Conservation (phyloP, 148 eudicot species). For the Silene latifolia region DNA sequence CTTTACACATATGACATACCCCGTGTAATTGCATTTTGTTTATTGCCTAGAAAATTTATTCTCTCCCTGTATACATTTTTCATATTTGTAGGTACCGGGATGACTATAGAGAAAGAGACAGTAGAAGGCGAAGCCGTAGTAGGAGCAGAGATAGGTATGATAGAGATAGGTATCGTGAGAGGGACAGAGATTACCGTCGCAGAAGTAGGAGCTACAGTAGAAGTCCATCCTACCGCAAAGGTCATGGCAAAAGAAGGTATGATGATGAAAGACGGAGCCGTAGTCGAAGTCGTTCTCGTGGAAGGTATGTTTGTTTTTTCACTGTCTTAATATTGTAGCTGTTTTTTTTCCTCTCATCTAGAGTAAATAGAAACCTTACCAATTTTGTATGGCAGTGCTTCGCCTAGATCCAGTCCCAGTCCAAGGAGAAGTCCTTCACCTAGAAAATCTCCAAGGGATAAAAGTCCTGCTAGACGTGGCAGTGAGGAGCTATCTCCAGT, state of each 20-base stretch:
- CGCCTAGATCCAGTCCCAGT: conserved; percentile 37
- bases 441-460: conserved; percentile 39
- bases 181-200: conserved; percentile 39
- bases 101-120: conserved; percentile 48
- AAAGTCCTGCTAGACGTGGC: conserved; percentile 46
- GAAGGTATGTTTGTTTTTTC: conserved; percentile 28
- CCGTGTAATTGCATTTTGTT: neutral
- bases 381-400: conserved; percentile 27
- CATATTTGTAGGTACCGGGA: conserved; percentile 38
- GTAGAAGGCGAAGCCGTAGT: conserved; percentile 56
- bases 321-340: neutral
- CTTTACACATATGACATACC: neutral
- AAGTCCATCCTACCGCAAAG: conserved; percentile 47
- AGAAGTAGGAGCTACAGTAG: conserved; percentile 68
- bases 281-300: conserved; percentile 37
- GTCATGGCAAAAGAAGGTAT: conserved; percentile 32
- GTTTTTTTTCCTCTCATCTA: neutral
- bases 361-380: neutral
- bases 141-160: conserved; percentile 69
- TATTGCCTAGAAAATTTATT: neutral
- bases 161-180: conserved; percentile 40
- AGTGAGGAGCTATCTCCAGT: conserved; percentile 48
- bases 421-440: conserved; percentile 39
- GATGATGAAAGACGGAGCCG: conserved; percentile 41
- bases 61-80: no score